Evolutionary conservation across 305 asterid species (phyloP).

Genomic region (Petunia hybrid): DNA sequence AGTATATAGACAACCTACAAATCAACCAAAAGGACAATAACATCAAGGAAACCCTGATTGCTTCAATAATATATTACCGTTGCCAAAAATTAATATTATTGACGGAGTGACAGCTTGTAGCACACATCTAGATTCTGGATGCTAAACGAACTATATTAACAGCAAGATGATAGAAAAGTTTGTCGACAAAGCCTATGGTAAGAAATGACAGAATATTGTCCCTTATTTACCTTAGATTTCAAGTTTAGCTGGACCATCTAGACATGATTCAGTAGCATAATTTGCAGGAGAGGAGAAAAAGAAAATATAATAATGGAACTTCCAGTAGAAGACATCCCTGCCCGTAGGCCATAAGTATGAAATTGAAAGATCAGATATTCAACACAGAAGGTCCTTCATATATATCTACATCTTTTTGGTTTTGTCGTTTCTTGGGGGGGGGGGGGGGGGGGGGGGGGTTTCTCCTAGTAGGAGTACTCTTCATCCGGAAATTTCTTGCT

Average conservation of each 20-base stretch:
- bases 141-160: neutral
- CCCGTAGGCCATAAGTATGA: neutral
- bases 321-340: neutral
- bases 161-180: neutral
- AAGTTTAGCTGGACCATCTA: conserved; percentile 11
- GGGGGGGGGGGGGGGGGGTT: neutral
- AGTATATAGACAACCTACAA: conserved; percentile 88
- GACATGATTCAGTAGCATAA: conserved; percentile 1
- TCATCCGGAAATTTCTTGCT: too few species aligned
- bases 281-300: neutral
- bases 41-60: conserved; percentile 15
- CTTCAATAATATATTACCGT: neutral
- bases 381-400: too few species aligned
- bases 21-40: conserved; percentile 27
- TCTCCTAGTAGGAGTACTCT: too few species aligned
- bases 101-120: neutral
- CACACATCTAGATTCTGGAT: conserved; percentile 12
- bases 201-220: neutral
- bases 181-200: conserved; percentile 13
- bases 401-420: too few species aligned
- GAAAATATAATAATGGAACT: neutral
- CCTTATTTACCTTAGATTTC: neutral
- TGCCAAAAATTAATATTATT: neutral
- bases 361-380: neutral
- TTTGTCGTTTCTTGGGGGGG: neutral